Conservation (phyloP, 371 early-diverging fungal species). For the Rhizopus sp. region DNA sequence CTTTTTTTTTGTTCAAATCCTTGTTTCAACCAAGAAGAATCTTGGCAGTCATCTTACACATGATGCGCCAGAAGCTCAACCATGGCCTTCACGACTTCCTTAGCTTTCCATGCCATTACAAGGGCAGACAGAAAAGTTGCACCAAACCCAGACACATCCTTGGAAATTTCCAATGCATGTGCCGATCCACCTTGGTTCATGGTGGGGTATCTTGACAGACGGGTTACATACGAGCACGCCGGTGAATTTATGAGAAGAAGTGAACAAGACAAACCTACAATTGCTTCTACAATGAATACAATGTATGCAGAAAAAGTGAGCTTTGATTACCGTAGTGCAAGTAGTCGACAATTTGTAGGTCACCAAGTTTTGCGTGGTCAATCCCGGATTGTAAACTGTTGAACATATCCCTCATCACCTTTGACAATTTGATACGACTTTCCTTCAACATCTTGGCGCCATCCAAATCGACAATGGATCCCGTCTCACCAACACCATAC, state of each 20-base stretch:
- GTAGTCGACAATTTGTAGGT: not conserved
- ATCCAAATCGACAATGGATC: slow-evolving; percentile 3
- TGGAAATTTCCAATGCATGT: not conserved
- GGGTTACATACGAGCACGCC: not conserved
- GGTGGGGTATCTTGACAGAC: not conserved
- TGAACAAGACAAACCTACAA: not conserved
- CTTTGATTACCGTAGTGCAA: not conserved
- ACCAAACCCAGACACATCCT: slow-evolving; percentile 6
- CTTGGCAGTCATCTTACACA: not conserved
- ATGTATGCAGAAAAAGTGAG: not conserved
- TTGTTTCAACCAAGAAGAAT: not conserved
- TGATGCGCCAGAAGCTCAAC: not conserved
- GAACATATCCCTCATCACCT: slow-evolving; percentile 14
- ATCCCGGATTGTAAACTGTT: not conserved
- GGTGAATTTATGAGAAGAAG: not conserved
- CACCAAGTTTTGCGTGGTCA: not conserved
- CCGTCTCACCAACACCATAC: slow-evolving; percentile 9
- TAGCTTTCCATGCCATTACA: slow-evolving; percentile 12
- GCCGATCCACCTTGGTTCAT: not conserved
- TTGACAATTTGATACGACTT: slow-evolving; percentile 9
- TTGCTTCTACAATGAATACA: not conserved
- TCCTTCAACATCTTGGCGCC: slow-evolving; percentile 12
- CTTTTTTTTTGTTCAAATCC: not conserved
- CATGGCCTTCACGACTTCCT: slow-evolving; percentile 5
- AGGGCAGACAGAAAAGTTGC: slow-evolving; percentile 8